Percentiles rank a stretch among this genome's conserved stretches.
Conservation (phyloP, 2,329 filamentous ascomycete genomes). For the Hawksworthiomyces lignivorus region DNA sequence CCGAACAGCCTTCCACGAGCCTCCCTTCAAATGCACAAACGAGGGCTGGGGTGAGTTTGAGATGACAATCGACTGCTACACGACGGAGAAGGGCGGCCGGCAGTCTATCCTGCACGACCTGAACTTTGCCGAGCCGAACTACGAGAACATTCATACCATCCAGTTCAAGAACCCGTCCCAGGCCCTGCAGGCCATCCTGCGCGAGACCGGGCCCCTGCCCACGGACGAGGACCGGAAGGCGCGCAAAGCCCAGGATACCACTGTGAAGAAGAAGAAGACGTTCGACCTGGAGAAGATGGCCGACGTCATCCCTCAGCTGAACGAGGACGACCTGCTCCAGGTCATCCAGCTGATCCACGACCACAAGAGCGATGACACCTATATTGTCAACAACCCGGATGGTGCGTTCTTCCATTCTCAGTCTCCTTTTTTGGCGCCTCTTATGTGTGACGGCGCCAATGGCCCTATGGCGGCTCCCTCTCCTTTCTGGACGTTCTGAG, state of each 20-base stretch:
- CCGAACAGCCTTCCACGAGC: constrained; percentile 62
- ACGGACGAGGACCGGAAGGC: constrained; percentile 60
- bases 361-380: constrained; percentile 88
- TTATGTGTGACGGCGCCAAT: too few relatives aligned
- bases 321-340: constrained; percentile 86
- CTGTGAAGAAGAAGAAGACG: constrained; percentile 69
- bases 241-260: constrained; percentile 56
- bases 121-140: constrained; percentile 75
- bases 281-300: constrained; percentile 94
- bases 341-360: constrained; percentile 98
- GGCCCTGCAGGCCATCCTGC: constrained; percentile 68
- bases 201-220: constrained; percentile 79
- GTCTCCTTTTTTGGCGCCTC: constrained; percentile 11
- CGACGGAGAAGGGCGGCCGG: constrained; percentile 78
- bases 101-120: constrained; percentile 77
- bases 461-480: too few relatives aligned
- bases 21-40: constrained; percentile 84
- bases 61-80: constrained; percentile 77
- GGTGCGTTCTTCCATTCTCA: constrained; percentile 44
- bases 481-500: too few relatives aligned
- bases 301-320: constrained; percentile 78
- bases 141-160: constrained; percentile 75
- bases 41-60: constrained; percentile 99
- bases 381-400: constrained; percentile 95
- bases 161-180: constrained; percentile 91